Percentiles rank a stretch among this genome's conserved stretches.
phyloP scores from a whole-genome alignment of 2,329 filamentous ascomycete genomes.

The Pseudocercospora eumusae region DNA sequence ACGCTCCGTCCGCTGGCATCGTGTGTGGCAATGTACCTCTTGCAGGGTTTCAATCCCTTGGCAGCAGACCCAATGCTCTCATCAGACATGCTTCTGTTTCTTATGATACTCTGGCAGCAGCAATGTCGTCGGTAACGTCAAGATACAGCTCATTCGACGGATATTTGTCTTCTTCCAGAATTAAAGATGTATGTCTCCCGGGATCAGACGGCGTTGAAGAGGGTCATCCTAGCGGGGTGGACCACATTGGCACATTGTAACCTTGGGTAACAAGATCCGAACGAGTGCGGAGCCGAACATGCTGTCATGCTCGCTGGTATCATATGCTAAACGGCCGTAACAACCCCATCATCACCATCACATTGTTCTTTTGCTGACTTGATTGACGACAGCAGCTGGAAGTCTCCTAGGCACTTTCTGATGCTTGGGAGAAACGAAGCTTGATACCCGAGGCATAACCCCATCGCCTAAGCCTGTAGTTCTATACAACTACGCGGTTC shows the following conservation, averaged over 20 bases:
- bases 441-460: constrained; percentile 13
- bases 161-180: constrained; percentile 9
- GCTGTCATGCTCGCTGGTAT: not conserved
- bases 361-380: no score
- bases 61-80: constrained; percentile 15
- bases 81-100: constrained; percentile 14
- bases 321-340: no score
- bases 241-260: no score
- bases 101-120: not conserved
- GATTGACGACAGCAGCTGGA: not conserved
- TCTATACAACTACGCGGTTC: constrained; percentile 1
- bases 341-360: no score
- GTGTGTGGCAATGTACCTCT: constrained; percentile 32
- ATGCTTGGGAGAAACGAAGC: not conserved
- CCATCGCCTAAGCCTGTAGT: constrained; percentile 1
- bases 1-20: constrained; percentile 26
- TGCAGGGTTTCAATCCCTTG: constrained; percentile 25
- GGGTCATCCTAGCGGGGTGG: not conserved
- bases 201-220: not conserved
- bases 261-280: no score
- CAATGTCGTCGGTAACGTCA: not conserved
- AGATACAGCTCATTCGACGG: not conserved
- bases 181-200: not conserved
- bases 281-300: not conserved
- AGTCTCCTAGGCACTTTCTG: constrained; percentile 11